Evolutionary conservation across 2,329 filamentous ascomycete genomes (phyloP).

Genomic region (Sclerotinia spermophila): DNA sequence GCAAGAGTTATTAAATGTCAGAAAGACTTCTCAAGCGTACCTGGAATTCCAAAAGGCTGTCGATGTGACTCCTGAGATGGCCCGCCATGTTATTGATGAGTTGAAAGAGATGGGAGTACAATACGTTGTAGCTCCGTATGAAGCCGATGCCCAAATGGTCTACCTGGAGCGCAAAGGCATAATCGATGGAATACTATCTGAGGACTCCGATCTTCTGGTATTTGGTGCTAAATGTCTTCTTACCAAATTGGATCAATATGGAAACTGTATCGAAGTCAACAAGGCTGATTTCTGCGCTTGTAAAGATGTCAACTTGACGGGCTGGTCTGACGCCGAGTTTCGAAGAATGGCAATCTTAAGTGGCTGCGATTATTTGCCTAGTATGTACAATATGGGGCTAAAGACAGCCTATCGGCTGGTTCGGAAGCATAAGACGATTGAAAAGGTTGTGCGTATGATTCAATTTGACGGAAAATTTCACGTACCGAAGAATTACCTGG

Average conservation of each 20-base stretch:
- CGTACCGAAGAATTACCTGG: constrained; percentile 76
- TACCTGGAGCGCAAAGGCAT: constrained; percentile 86
- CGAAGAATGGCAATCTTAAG: constrained; percentile 94
- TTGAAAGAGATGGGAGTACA: constrained; percentile 75
- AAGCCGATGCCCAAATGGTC: constrained; percentile 94
- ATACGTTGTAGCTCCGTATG: constrained; percentile 93
- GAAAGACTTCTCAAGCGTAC: constrained; percentile 75
- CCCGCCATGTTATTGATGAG: constrained; percentile 83
- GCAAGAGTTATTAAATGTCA: constrained; percentile 74
- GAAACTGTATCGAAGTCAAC: constrained; percentile 88
- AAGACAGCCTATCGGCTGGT: constrained; percentile 92
- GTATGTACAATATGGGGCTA: constrained; percentile 79
- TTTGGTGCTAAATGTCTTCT: constrained; percentile 88
- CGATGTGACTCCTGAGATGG: constrained; percentile 96
- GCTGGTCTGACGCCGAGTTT: constrained; percentile 90
- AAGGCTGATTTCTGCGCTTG: constrained; percentile 85
- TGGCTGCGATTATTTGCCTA: constrained; percentile 91
- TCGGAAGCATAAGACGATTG: constrained; percentile 83
- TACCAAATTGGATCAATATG: constrained; percentile 92
- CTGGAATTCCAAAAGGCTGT: constrained; percentile 90
- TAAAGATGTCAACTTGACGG: constrained; percentile 80
- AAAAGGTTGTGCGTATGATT: constrained; percentile 75
- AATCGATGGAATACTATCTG: constrained; percentile 84
- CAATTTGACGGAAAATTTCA: constrained; percentile 85
- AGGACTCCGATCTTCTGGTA: constrained; percentile 93